phyloP scores from a whole-genome alignment of 495 filamentous ascomycete genomes.

The Durotheca rogersii region DNA sequence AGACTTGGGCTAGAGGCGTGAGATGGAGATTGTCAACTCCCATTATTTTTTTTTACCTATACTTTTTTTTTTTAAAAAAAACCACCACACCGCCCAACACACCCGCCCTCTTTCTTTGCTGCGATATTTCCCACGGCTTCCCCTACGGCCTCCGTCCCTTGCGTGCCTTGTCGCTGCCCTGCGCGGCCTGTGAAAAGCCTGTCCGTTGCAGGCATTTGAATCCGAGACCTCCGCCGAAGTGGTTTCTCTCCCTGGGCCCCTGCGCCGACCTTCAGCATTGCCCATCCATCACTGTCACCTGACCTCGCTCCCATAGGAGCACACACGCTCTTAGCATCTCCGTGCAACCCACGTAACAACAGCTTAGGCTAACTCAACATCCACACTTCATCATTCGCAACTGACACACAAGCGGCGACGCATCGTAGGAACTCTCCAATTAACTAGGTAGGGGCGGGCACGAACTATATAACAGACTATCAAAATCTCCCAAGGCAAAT shows the following conservation, averaged over 20 bases:
- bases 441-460: slow-evolving; percentile 37
- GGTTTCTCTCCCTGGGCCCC: slow-evolving; percentile 12
- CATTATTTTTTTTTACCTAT: slow-evolving; percentile 40
- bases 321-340: too few species aligned
- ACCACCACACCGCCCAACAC: too few species aligned
- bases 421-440: slow-evolving; percentile 39
- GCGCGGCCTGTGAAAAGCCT: too few species aligned
- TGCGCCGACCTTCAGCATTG: background rate
- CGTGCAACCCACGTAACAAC: too few species aligned
- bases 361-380: too few species aligned
- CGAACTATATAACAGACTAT: slow-evolving; percentile 32
- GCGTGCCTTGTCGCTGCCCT: too few species aligned
- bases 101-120: slow-evolving; percentile 14
- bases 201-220: slow-evolving; percentile 13
- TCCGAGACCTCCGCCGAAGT: slow-evolving; percentile 7
- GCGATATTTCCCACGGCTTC: slow-evolving; percentile 12
- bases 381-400: too few species aligned
- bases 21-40: slow-evolving; percentile 52
- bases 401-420: slow-evolving; percentile 37
- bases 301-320: too few species aligned
- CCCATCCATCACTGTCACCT: too few species aligned
- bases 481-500: slow-evolving; percentile 5
- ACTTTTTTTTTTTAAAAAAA: slow-evolving; percentile 29
- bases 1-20: slow-evolving; percentile 47
- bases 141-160: too few species aligned